Evolutionary conservation across 805 yeast genomes (phyloP).

Genomic region (Candida orba): DNA sequence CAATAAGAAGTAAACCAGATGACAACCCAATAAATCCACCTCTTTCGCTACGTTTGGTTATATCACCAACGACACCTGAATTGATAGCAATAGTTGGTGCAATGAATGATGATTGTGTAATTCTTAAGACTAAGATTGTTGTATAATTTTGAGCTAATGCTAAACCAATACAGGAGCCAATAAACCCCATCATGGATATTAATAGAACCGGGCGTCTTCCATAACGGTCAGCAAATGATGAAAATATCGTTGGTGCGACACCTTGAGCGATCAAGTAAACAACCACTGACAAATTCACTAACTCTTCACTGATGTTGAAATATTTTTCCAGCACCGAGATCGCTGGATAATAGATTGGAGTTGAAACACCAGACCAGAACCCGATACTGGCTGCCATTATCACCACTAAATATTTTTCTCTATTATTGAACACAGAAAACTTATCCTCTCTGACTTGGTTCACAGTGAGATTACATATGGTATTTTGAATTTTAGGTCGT

Average conservation of each 20-base stretch:
- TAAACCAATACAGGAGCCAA: conserved; percentile 58
- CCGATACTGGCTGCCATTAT: conserved; percentile 40
- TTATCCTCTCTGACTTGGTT: background rate
- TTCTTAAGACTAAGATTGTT: conserved; percentile 56
- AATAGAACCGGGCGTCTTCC: conserved; percentile 71
- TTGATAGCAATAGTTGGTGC: conserved; percentile 69
- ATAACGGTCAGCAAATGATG: conserved; percentile 56
- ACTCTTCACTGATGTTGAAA: conserved; percentile 49
- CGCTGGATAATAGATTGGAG: conserved; percentile 79
- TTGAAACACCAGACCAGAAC: conserved; percentile 58
- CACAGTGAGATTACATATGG: no score
- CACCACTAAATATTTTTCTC: conserved; percentile 36
- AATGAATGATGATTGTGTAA: conserved; percentile 71
- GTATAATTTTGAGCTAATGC: conserved; percentile 53
- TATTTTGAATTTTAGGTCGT: no score
- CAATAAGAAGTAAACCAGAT: conserved; percentile 57
- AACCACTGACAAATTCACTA: conserved; percentile 65
- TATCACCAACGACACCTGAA: conserved; percentile 69
- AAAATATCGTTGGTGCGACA: conserved; percentile 60
- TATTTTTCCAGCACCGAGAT: conserved; percentile 47
- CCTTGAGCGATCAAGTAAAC: conserved; percentile 76
- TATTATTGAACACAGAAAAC: conserved; percentile 35
- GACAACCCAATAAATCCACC: conserved; percentile 66
- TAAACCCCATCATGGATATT: conserved; percentile 45
- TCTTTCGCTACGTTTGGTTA: conserved; percentile 55